These are phyloP conservation scores for Globisporangium polare DNA, from an alignment of 352 stramenopile genomes.

Conservation along the genomic window DNA sequence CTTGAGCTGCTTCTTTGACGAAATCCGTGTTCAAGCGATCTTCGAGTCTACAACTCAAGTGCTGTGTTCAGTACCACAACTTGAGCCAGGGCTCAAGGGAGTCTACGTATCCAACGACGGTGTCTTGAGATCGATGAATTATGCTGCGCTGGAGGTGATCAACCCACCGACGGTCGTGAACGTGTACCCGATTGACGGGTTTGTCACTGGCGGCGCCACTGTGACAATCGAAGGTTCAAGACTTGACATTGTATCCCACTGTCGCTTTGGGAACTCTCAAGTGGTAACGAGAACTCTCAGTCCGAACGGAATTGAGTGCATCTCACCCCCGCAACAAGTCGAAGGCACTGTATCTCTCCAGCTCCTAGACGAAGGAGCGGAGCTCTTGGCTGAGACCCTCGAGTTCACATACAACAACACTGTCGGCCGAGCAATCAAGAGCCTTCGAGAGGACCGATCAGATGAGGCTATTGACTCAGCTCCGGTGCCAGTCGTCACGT, in stretches of 20 bases:
- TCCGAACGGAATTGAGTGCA: conserved; percentile 24
- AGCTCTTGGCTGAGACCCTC: conserved; percentile 33
- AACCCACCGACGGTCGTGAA: conserved; percentile 41
- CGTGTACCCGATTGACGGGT: conserved; percentile 26
- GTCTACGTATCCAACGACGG: conserved; percentile 59
- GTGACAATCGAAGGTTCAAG: conserved; percentile 43
- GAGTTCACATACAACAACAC: conserved; percentile 43
- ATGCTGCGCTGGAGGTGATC: conserved; percentile 34
- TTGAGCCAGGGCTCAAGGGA: conserved; percentile 23
- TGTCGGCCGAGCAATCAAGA: conserved; percentile 7
- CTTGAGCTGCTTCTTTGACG: conserved; percentile 59
- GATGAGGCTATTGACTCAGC: too few species aligned
- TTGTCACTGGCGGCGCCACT: conserved; percentile 33
- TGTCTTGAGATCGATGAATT: conserved; percentile 32
- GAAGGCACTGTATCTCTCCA: conserved; percentile 37
- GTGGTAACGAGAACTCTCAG: conserved; percentile 24
- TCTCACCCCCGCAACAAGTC: conserved; percentile 30
- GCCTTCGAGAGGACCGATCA: neutral
- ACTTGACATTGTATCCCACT: conserved; percentile 58
- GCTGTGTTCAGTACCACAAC: conserved; percentile 29
- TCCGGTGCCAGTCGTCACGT: conserved; percentile 22
- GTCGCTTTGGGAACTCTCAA: conserved; percentile 52
- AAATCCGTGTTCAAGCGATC: conserved; percentile 16
- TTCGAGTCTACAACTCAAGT: conserved; percentile 37
- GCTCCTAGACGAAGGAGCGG: conserved; percentile 33